Evolutionary conservation across 2,329 filamentous ascomycete species (phyloP).

Genomic region (Penicillium sp.): DNA sequence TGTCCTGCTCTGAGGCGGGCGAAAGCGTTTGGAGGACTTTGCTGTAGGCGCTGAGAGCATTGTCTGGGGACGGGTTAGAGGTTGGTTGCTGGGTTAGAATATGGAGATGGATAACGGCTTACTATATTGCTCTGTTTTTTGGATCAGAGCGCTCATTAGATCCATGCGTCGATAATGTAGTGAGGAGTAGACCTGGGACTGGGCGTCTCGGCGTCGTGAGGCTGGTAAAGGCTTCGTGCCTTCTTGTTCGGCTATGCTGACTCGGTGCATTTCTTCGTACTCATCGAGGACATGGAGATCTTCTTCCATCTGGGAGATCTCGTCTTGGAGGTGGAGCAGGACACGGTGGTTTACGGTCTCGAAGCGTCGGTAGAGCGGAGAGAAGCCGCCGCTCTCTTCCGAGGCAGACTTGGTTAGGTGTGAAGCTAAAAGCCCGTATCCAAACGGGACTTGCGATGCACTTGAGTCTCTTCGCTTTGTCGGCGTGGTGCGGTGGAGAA

Average conservation of each 20-base stretch:
- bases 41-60: constrained; percentile 47
- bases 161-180: constrained; percentile 55
- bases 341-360: constrained; percentile 78
- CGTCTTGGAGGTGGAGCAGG: constrained; percentile 79
- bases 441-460: constrained; percentile 27
- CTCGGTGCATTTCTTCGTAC: constrained; percentile 45
- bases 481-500: constrained; percentile 21
- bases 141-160: constrained; percentile 54
- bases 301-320: constrained; percentile 77
- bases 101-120: constrained; percentile 23
- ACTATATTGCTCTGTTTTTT: constrained; percentile 64
- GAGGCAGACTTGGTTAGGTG: constrained; percentile 32
- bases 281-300: constrained; percentile 70
- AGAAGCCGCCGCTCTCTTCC: constrained; percentile 30
- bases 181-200: constrained; percentile 53
- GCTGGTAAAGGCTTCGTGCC: constrained; percentile 35
- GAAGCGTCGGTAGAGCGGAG: constrained; percentile 79
- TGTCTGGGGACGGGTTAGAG: constrained; percentile 31
- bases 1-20: constrained; percentile 48
- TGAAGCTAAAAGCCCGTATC: constrained; percentile 38
- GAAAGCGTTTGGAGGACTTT: constrained; percentile 48
- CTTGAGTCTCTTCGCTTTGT: constrained; percentile 26
- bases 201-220: constrained; percentile 43
- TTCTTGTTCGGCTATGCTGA: constrained; percentile 33
- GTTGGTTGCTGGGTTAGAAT: background rate